Conservation (phyloP, 352 stramenopile species). For the Globisporangium uncinulatum region DNA sequence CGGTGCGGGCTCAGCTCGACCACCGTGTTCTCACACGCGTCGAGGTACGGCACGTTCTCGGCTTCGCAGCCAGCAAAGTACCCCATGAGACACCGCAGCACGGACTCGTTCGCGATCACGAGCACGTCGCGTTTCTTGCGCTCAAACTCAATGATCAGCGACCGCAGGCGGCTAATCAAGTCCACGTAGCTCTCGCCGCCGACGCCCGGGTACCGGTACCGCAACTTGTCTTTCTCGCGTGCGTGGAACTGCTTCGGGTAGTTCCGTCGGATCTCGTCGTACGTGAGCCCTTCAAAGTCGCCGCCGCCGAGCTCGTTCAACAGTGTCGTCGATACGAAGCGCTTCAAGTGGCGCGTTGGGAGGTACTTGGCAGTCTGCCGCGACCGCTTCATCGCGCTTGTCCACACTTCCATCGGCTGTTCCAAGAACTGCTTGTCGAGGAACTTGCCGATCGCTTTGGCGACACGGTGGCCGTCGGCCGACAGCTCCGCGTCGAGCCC, state of each 20-base stretch:
- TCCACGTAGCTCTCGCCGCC: constrained; percentile 93
- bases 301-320: constrained; percentile 89
- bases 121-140: constrained; percentile 86
- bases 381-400: constrained; percentile 77
- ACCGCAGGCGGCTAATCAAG: constrained; percentile 88
- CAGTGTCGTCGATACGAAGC: constrained; percentile 82
- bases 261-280: constrained; percentile 73
- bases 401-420: constrained; percentile 71
- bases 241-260: constrained; percentile 87
- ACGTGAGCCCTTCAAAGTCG: constrained; percentile 88
- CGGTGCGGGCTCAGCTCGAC: constrained; percentile 79
- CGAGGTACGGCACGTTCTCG: constrained; percentile 61
- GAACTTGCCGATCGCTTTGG: constrained; percentile 77
- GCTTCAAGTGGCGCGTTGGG: constrained; percentile 57
- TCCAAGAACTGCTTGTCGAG: constrained; percentile 74
- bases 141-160: constrained; percentile 91
- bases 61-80: constrained; percentile 78
- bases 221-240: constrained; percentile 88
- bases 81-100: constrained; percentile 71
- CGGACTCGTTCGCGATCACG: constrained; percentile 80
- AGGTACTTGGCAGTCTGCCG: constrained; percentile 71
- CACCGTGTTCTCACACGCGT: constrained; percentile 64
- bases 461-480: constrained; percentile 72
- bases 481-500: constrained; percentile 82
- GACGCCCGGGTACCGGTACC: constrained; percentile 86